These are phyloP conservation scores for Filobasidium uniguttulatum DNA, from an alignment of 1,284 basidiomycete genomes.

Conservation along the genomic window DNA sequence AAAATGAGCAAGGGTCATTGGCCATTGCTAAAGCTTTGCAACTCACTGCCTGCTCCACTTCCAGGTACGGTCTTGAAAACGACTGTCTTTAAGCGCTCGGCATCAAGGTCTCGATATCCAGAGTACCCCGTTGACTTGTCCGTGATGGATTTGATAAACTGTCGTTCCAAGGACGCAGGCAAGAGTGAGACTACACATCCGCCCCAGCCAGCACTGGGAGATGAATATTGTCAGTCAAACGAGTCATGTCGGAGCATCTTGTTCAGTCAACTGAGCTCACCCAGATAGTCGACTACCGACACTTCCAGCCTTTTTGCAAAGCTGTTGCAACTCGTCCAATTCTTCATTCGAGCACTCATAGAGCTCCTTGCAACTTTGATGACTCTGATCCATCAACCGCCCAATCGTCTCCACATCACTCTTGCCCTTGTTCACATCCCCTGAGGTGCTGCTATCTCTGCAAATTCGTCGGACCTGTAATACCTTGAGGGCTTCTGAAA, in stretches of 20 bases:
- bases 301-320: conserved; percentile 54
- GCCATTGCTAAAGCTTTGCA: background rate
- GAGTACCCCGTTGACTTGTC: conserved; percentile 40
- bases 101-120: conserved; percentile 49
- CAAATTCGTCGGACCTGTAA: conserved; percentile 57
- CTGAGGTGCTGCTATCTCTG: conserved; percentile 30
- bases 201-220: conserved; percentile 60
- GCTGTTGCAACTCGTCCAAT: conserved; percentile 50
- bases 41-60: conserved; percentile 63
- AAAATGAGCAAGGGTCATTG: too few relatives aligned
- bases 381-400: conserved; percentile 60
- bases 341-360: conserved; percentile 70
- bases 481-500: conserved; percentile 62
- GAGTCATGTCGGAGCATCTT: too few relatives aligned
- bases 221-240: background rate
- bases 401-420: conserved; percentile 47
- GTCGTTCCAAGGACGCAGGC: conserved; percentile 48
- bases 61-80: conserved; percentile 78
- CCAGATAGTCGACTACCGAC: conserved; percentile 48
- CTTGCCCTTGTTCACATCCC: conserved; percentile 15
- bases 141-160: conserved; percentile 54
- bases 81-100: conserved; percentile 50
- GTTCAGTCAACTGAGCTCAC: conserved; percentile 16
- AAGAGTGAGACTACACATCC: conserved; percentile 77
- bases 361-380: conserved; percentile 50